Conservation (phyloP, 2,329 filamentous ascomycete genomes). For the Bipolaris cookei region DNA sequence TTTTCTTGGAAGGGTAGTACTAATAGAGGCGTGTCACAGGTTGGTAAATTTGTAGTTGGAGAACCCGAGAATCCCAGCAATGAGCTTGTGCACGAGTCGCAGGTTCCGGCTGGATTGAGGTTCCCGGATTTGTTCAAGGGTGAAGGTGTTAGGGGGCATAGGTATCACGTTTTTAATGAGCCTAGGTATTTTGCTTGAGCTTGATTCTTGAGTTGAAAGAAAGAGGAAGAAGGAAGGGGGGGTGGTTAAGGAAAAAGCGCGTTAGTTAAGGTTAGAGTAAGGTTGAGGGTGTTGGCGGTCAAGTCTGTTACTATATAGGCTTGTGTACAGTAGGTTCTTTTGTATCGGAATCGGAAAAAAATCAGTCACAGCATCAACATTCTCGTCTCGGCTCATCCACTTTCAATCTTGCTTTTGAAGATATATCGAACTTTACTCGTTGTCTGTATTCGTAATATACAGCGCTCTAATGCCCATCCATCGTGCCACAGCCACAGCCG, state of each 20-base stretch:
- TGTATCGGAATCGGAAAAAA: not conserved
- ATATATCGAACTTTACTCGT: not conserved
- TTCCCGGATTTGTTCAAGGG: slow-evolving; percentile 88
- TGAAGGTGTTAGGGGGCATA: slow-evolving; percentile 83
- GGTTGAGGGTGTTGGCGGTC: not conserved
- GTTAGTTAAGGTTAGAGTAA: not conserved
- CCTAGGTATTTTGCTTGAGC: slow-evolving; percentile 44
- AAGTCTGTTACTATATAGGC: not conserved
- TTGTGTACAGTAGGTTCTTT: not conserved
- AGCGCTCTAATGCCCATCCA: not conserved
- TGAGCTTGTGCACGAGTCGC: slow-evolving; percentile 70
- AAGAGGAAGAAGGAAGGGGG: not conserved
- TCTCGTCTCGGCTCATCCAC: no score
- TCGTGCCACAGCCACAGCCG: not conserved
- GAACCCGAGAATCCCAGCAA: slow-evolving; percentile 67
- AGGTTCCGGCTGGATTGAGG: slow-evolving; percentile 76
- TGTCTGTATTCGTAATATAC: not conserved
- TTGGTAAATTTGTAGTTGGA: slow-evolving; percentile 91
- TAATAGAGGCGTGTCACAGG: slow-evolving; percentile 47
- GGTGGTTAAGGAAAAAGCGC: not conserved
- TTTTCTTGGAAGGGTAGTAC: not conserved
- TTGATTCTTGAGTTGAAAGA: no score
- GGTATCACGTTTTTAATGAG: slow-evolving; percentile 94
- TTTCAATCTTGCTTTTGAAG: not conserved
- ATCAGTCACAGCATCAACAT: not conserved